A percentile compares a stretch with the other conserved stretches of the same genome.
phyloP scores from a whole-genome alignment of 2,329 filamentous ascomycete species.

The Lecanicillium sp. region DNA sequence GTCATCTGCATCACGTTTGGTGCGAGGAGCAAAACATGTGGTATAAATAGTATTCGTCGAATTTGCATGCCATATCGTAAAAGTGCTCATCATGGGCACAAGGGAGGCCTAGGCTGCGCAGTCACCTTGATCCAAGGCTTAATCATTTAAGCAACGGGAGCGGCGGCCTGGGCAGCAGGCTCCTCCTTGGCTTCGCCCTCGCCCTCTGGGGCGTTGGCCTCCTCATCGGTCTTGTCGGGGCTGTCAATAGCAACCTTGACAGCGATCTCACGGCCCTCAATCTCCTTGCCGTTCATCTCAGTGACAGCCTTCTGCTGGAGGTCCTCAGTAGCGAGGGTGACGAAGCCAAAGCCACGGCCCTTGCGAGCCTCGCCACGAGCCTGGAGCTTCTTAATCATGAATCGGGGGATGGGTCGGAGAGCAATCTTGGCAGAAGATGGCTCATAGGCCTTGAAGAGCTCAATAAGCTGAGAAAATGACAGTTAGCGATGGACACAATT shows the following conservation, averaged over 20 bases:
- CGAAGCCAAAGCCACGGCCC: slow-evolving; percentile 97
- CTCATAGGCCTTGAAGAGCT: slow-evolving; percentile 89
- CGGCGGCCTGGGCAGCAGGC: slow-evolving; percentile 20
- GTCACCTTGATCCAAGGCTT: slow-evolving; percentile 7
- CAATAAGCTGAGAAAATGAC: slow-evolving; percentile 64
- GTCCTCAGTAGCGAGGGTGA: slow-evolving; percentile 91
- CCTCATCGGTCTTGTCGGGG: slow-evolving; percentile 90
- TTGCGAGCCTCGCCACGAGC: slow-evolving; percentile 96
- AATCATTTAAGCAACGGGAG: slow-evolving; percentile 21
- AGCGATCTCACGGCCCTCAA: slow-evolving; percentile 96
- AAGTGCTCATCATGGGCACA: slow-evolving; percentile 16
- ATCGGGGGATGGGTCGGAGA: slow-evolving; percentile 93
- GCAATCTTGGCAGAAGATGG: slow-evolving; percentile 96
- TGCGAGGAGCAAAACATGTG: slow-evolving; percentile 5
- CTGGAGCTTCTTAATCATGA: slow-evolving; percentile 99
- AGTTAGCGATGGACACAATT: too few relatives aligned
- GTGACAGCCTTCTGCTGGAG: slow-evolving; percentile 91
- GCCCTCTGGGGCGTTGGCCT: slow-evolving; percentile 52
- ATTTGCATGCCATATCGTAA: slow-evolving; percentile 32
- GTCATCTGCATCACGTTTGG: slow-evolving; percentile 9
- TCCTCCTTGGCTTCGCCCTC: slow-evolving; percentile 34
- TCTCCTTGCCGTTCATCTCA: slow-evolving; percentile 99
- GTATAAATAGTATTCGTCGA: slow-evolving; percentile 26
- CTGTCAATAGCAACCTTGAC: slow-evolving; percentile 99
- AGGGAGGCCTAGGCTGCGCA: slow-evolving; percentile 4